Evolutionary conservation across 257 asterid genomes (phyloP).

Genomic region (Cordia subcordata): DNA sequence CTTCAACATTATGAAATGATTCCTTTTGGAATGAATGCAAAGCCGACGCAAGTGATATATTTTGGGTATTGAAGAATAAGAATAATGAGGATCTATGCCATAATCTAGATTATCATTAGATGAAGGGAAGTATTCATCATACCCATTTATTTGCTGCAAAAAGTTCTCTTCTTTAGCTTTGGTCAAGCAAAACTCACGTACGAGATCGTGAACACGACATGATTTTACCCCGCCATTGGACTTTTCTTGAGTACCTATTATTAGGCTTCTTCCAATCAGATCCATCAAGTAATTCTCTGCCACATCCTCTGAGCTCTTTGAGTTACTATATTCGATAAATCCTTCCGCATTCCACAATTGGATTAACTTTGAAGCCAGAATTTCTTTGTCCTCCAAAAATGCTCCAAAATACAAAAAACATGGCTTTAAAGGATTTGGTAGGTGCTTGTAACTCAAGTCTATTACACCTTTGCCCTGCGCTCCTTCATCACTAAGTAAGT

Average conservation of each 20-base stretch:
- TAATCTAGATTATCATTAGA: no score
- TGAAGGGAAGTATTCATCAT: not conserved
- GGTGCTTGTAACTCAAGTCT: slow-evolving; percentile 10
- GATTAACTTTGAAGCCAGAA: not conserved
- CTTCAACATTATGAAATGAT: no score
- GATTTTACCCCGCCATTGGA: not conserved
- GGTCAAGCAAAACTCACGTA: not conserved
- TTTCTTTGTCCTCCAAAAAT: not conserved
- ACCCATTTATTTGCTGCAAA: not conserved
- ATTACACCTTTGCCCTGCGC: not conserved
- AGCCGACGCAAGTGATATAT: no score
- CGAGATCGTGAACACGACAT: slow-evolving; percentile 2
- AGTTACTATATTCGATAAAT: not conserved
- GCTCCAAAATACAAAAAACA: slow-evolving; percentile 3
- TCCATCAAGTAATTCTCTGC: slow-evolving; percentile 11
- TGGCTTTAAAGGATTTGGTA: slow-evolving; percentile 8
- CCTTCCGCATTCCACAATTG: slow-evolving; percentile 4
- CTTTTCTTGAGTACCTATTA: not conserved
- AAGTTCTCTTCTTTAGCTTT: not conserved
- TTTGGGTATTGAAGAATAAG: no score
- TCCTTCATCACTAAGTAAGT: no score
- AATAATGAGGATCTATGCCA: no score
- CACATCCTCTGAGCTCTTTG: not conserved
- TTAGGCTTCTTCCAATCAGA: not conserved
- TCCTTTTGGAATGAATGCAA: no score